A percentile compares a stretch with the other conserved stretches of the same genome.
phyloP scores from a whole-genome alignment of 2,329 filamentous ascomycete genomes.

The Penicillium sp. region DNA sequence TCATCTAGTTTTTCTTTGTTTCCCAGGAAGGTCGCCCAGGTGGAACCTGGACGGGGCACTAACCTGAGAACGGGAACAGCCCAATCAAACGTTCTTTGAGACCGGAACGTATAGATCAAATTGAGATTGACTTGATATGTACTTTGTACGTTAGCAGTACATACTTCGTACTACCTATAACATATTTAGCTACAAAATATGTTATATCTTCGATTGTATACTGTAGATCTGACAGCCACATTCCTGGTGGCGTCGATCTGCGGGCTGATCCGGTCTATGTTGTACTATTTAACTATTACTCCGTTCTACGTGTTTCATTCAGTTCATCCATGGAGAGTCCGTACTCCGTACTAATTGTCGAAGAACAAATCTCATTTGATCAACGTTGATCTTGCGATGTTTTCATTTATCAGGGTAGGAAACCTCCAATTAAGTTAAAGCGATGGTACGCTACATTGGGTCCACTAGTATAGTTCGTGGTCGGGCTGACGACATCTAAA shows the following conservation, averaged over 20 bases:
- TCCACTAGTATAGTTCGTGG: conserved; percentile 19
- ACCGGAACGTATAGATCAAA: neutral
- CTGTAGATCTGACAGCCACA: conserved; percentile 6
- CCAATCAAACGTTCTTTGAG: neutral
- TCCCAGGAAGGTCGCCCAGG: neutral
- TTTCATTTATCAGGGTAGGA: neutral
- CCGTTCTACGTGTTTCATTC: too few relatives aligned
- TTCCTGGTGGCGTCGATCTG: conserved; percentile 4
- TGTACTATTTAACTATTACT: neutral
- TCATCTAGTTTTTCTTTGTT: neutral
- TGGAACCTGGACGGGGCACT: neutral
- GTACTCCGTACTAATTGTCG: neutral
- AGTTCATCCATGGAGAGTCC: neutral
- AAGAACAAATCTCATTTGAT: neutral
- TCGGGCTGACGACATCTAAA: conserved; percentile 16
- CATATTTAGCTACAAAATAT: neutral
- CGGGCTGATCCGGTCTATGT: neutral
- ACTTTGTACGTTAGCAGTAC: neutral
- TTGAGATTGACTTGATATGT: neutral
- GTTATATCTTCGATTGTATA: neutral
- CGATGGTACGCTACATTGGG: conserved; percentile 1
- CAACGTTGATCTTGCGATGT: neutral
- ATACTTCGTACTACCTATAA: neutral
- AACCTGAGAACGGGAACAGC: neutral
- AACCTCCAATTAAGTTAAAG: neutral